These are phyloP conservation scores for Penicillium turbatum DNA, from an alignment of 495 filamentous ascomycete species.

Conservation along the genomic window DNA sequence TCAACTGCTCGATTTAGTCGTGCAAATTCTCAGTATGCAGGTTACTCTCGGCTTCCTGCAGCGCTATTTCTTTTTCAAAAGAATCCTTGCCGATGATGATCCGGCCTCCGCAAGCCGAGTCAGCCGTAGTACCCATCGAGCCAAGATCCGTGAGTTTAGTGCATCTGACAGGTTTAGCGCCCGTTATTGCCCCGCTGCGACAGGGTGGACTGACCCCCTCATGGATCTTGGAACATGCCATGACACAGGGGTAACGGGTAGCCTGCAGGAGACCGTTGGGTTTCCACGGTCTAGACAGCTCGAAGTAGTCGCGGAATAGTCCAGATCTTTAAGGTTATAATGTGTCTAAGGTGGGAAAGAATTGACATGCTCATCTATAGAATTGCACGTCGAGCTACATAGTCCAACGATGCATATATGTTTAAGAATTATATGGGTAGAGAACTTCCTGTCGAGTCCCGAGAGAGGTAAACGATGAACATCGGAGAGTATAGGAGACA, in stretches of 20 bases:
- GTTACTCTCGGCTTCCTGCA: not conserved
- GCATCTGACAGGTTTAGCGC: conserved; percentile 4
- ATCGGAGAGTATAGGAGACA: not conserved
- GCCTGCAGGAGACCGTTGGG: conserved; percentile 1
- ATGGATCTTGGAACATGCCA: not conserved
- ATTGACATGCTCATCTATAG: not conserved
- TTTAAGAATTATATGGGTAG: too few species aligned
- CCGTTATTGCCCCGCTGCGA: conserved; percentile 5
- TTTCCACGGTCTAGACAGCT: not conserved
- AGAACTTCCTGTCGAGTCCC: too few species aligned
- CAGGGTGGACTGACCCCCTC: conserved; percentile 11
- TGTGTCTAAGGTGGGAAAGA: not conserved
- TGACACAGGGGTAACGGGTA: conserved; percentile 6
- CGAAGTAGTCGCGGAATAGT: not conserved
- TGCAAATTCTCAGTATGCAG: too few species aligned
- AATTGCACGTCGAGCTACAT: not conserved
- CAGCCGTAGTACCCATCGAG: not conserved
- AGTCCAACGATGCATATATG: not conserved
- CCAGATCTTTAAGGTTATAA: not conserved
- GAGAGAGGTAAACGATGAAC: too few species aligned
- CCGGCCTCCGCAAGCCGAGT: conserved; percentile 6
- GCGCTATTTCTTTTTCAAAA: not conserved
- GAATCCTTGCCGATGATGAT: conserved; percentile 9
- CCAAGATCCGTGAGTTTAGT: conserved; percentile 7
- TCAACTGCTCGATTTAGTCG: too few species aligned